Conservation (phyloP, 2,329 filamentous ascomycete species). For the Amauroascus niger region DNA sequence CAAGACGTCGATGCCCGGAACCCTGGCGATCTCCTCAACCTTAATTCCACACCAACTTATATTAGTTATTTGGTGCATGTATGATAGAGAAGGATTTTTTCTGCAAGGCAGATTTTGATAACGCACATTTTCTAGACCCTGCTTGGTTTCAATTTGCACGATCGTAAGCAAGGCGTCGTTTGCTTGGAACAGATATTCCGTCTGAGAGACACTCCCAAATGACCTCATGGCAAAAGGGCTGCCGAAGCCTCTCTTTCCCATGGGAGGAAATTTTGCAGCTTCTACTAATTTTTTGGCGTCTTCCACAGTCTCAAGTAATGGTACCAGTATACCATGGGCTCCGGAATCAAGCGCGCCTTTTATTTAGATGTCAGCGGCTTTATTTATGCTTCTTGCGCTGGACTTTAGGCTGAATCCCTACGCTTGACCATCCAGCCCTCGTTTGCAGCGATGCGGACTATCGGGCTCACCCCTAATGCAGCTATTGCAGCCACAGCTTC, state of each 20-base stretch:
- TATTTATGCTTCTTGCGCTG: neutral
- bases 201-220: conserved; percentile 29
- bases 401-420: conserved; percentile 20
- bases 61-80: conserved; percentile 2
- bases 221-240: conserved; percentile 45
- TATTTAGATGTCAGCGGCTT: conserved; percentile 1
- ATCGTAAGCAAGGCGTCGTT: conserved; percentile 46
- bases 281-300: conserved; percentile 45
- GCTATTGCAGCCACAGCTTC: conserved; percentile 44
- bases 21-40: conserved; percentile 43
- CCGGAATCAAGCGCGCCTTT: conserved; percentile 49
- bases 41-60: conserved; percentile 14
- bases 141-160: conserved; percentile 36
- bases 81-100: neutral
- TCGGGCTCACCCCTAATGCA: conserved; percentile 34
- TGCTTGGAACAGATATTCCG: conserved; percentile 47
- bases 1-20: conserved; percentile 45
- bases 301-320: conserved; percentile 44
- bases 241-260: conserved; percentile 47
- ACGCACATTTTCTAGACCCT: conserved; percentile 31
- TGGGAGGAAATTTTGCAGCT: conserved; percentile 48
- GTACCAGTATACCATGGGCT: conserved; percentile 50
- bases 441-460: conserved; percentile 45
- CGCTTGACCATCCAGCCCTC: conserved; percentile 55
- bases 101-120: neutral